Percentiles rank a stretch among this genome's conserved stretches.
Conservation (phyloP, 140 eudicot species). For the Ambrosia hybrid region DNA sequence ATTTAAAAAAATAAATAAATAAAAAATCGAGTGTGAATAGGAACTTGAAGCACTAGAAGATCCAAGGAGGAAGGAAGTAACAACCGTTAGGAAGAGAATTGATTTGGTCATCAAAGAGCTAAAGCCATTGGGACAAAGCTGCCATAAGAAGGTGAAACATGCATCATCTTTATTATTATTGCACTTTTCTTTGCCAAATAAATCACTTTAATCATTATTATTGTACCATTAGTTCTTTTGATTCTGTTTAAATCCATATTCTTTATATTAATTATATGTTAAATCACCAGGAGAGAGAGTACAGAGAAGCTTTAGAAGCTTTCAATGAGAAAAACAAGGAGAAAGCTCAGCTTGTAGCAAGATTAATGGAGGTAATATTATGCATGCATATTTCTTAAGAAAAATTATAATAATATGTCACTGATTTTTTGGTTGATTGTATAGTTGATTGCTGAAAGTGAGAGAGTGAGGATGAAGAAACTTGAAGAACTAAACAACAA, state of each 20-base stretch:
- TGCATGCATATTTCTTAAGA: neutral
- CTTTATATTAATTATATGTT: neutral
- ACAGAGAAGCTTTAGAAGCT: constrained; percentile 66
- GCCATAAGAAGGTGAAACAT: constrained; percentile 79
- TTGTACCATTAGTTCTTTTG: constrained; percentile 9
- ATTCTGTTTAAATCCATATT: neutral
- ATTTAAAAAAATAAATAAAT: too few species aligned
- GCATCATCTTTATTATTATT: constrained; percentile 21
- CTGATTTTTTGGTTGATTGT: constrained; percentile 7
- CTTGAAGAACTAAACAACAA: constrained; percentile 82
- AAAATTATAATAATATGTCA: too few species aligned
- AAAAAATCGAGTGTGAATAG: constrained; percentile 27
- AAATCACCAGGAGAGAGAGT: constrained; percentile 69
- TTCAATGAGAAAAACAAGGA: constrained; percentile 80
- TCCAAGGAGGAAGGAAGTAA: constrained; percentile 93
- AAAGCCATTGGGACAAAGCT: constrained; percentile 64
- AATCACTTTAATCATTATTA: constrained; percentile 13
- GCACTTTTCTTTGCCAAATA: constrained; percentile 23
- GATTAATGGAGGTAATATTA: constrained; percentile 59
- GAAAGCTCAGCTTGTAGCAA: constrained; percentile 63
- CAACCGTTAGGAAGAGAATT: constrained; percentile 65
- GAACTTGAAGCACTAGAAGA: constrained; percentile 82
- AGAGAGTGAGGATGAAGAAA: constrained; percentile 73
- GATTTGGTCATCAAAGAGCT: constrained; percentile 75
- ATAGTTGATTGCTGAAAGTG: constrained; percentile 87